These are phyloP conservation scores for Sporothrix schenckii DNA, from an alignment of 2,329 filamentous ascomycete genomes.

Conservation along the genomic window DNA sequence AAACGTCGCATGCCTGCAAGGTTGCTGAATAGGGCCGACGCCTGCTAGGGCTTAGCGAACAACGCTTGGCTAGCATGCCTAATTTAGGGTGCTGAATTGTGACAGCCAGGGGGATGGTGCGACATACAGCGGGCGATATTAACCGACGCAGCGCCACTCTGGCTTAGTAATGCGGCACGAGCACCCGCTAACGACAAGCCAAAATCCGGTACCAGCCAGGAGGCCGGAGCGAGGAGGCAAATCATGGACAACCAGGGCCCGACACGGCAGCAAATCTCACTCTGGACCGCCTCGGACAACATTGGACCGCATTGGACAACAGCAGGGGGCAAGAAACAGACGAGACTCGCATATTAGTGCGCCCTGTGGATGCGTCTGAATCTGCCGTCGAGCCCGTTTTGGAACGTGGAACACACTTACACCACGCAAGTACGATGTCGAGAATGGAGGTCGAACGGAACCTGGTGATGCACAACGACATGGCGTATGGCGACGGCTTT, in stretches of 20 bases:
- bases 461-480: slow-evolving; percentile 6
- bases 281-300: background rate
- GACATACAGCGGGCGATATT: background rate
- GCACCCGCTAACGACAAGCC: background rate
- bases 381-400: background rate
- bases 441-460: background rate
- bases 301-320: too few species aligned
- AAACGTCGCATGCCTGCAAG: background rate
- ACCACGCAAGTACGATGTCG: background rate
- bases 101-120: background rate
- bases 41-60: slow-evolving; percentile 19
- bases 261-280: slow-evolving; percentile 1
- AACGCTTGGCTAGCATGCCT: background rate
- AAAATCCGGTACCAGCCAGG: background rate
- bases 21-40: background rate
- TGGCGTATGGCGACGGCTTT: background rate
- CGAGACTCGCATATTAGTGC: background rate
- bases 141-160: too few species aligned
- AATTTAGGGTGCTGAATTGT: too few species aligned
- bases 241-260: background rate
- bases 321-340: background rate
- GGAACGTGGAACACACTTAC: too few species aligned
- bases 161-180: slow-evolving; percentile 6
- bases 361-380: background rate
- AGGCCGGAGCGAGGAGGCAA: background rate